Conservation (phyloP, 1,284 basidiomycete species). For the Schizophyllum commune region DNA sequence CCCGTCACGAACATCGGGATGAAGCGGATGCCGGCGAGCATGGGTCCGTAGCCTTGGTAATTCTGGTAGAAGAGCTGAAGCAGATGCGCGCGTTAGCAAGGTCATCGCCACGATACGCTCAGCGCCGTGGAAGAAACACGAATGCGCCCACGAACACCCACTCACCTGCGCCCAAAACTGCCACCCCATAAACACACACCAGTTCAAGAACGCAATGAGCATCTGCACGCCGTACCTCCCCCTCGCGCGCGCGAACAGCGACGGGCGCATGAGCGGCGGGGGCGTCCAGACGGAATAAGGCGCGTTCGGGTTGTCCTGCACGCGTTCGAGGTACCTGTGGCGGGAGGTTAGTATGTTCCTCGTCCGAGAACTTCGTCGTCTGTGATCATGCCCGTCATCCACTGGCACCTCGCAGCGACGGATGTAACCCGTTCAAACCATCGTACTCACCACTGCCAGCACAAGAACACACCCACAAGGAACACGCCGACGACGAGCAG, state of each 20-base stretch:
- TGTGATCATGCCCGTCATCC: no score
- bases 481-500: conserved; percentile 59
- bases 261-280: conserved; percentile 10
- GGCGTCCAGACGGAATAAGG: neutral
- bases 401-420: no score
- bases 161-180: conserved; percentile 7
- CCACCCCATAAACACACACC: conserved; percentile 9
- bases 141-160: neutral
- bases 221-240: conserved; percentile 7
- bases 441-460: conserved; percentile 46
- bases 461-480: conserved; percentile 51
- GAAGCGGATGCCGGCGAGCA: conserved; percentile 71
- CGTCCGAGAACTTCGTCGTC: no score
- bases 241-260: conserved; percentile 7
- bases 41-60: conserved; percentile 42
- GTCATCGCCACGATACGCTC: neutral
- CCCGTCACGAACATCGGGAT: conserved; percentile 75
- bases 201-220: conserved; percentile 7
- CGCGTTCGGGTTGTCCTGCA: neutral
- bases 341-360: no score
- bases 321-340: conserved; percentile 40
- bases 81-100: no score
- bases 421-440: no score
- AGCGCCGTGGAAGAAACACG: neutral
- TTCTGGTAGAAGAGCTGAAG: conserved; percentile 68